These are phyloP conservation scores for Ramalina intermedia DNA, from an alignment of 495 filamentous ascomycete genomes.

Conservation along the genomic window DNA sequence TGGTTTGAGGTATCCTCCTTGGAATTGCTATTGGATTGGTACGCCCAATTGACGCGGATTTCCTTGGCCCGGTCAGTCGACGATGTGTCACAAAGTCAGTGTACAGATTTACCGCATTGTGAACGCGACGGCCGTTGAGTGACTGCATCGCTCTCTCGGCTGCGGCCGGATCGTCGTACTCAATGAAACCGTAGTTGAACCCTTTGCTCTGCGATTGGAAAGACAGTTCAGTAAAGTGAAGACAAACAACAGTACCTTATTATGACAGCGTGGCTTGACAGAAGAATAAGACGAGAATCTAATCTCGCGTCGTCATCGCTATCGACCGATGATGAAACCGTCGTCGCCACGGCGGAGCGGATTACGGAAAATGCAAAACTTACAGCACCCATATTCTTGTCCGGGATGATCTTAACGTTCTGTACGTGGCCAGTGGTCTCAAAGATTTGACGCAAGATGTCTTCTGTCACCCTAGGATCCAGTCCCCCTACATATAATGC, in stretches of 20 bases:
- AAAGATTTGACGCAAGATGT: slow-evolving; percentile 94
- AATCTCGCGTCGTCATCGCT: background rate
- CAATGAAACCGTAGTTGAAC: slow-evolving; percentile 98
- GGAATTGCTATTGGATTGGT: slow-evolving; percentile 85
- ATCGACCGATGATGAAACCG: too few species aligned
- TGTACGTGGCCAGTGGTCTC: slow-evolving; percentile 97
- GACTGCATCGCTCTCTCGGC: slow-evolving; percentile 96
- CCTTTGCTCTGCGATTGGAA: slow-evolving; percentile 57
- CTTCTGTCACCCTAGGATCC: slow-evolving; percentile 90
- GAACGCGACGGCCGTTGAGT: slow-evolving; percentile 85
- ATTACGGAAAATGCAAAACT: slow-evolving; percentile 14
- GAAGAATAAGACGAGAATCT: background rate
- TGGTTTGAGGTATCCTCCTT: slow-evolving; percentile 98
- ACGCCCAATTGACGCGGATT: slow-evolving; percentile 99
- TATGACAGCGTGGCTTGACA: too few species aligned
- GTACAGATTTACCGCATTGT: slow-evolving; percentile 61
- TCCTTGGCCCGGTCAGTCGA: slow-evolving; percentile 43
- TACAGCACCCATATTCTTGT: slow-evolving; percentile 76
- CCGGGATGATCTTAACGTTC: slow-evolving; percentile 98
- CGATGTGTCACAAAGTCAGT: slow-evolving; percentile 2
- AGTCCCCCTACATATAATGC: slow-evolving; percentile 93
- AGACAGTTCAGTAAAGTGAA: background rate
- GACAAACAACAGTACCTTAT: background rate
- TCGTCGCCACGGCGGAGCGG: too few species aligned
- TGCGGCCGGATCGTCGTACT: slow-evolving; percentile 94